Base-by-base conservation (phyloP, 176 grass and related monocot species). In the Aegilops longissima region DNA sequence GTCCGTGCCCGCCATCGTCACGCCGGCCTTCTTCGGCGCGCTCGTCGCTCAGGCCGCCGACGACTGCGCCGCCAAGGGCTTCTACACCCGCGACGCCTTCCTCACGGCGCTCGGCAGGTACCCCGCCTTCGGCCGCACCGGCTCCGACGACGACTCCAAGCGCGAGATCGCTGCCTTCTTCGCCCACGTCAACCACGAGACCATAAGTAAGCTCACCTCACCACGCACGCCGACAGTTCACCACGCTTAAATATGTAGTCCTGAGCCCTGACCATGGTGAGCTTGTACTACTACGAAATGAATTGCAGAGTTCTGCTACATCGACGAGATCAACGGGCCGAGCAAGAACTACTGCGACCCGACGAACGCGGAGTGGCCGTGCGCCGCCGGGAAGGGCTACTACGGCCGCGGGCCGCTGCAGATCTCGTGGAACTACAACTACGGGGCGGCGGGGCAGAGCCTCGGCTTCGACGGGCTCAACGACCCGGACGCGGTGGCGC, bases 371-470 rank as follows among this genome's bases (percentile, higher is more conserved):
- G 39, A 94, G 56, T 98, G 85, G 58, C 91, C 93, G 2, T 98
- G 96, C 82, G 67, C 82, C 56, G 59, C 31, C 4, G 96, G 93
- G 14, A 93, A 95, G 40, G 88, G 90, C 0, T 98, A 98, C 96
- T 94, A 94, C 70, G 96, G 96, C 7, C 91, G 96, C 0, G 91
- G 91, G 3, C 93, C 96, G 20, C 80, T 98, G 71, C 93, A 98
- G 64, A 73, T 98, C 20, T 94, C 96, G 5, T 95, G 96, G 96
- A 98, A 98, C 89, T 98, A 9, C 83, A 98, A 98, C 86, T 98
- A 98, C 71, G 93, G 95, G 4, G 86, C 93, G 5, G 95, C 95
- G 1, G 95, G 96, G 14, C 0, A 83, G 36, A 93, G 89, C 90
- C 89, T 98, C 74, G 96, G 96, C 9, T 98, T 98, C 86, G 88